Evolutionary conservation across 768 basidiomycete genomes (phyloP).

Genomic region (Kwoniella heveanensis): DNA sequence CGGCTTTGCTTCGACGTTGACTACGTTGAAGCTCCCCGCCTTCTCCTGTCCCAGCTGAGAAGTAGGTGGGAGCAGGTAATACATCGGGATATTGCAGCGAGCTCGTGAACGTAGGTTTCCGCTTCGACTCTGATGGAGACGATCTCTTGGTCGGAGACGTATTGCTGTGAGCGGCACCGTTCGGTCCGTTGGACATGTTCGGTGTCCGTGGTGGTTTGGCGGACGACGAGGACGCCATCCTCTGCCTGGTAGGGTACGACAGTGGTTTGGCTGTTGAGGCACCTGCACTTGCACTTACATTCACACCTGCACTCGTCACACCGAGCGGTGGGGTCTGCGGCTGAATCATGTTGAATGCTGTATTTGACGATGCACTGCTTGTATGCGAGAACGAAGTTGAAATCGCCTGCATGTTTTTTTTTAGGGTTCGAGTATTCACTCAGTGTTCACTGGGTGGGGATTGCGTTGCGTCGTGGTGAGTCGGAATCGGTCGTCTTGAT

Average conservation of each 20-base stretch:
- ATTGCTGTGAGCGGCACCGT: not conserved
- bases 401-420: not conserved
- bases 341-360: not conserved
- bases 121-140: constrained; percentile 14
- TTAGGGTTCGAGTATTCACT: not conserved
- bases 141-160: not conserved
- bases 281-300: not conserved
- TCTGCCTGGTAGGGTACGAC: not conserved
- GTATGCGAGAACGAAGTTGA: not conserved
- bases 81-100: constrained; percentile 40
- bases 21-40: constrained; percentile 39
- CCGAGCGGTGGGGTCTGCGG: not conserved
- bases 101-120: constrained; percentile 40
- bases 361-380: not conserved
- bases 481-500: not conserved
- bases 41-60: constrained; percentile 11
- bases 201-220: not conserved
- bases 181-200: not conserved
- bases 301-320: not conserved
- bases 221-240: constrained; percentile 1
- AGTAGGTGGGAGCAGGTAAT: constrained; percentile 24
- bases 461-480: no score
- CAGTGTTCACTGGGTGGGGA: not conserved
- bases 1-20: constrained; percentile 48
- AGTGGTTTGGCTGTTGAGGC: not conserved